Percentiles rank a stretch among this genome's conserved stretches.
phyloP scores from a whole-genome alignment of 805 yeast species.

The Lachancea quebecensis region DNA sequence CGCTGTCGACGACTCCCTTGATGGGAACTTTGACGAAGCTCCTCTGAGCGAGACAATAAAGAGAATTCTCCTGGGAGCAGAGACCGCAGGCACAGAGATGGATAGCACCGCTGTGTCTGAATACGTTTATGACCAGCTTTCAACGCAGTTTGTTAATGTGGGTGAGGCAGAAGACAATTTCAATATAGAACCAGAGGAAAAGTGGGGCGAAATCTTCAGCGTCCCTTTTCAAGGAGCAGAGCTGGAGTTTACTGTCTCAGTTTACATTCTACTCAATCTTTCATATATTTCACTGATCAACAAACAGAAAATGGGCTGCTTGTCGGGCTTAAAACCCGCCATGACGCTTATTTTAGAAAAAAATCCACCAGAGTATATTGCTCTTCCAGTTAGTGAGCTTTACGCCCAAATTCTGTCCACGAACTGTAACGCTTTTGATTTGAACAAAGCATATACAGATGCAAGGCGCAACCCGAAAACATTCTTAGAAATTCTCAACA shows the following conservation, averaged over 20 bases:
- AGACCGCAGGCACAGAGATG: no score
- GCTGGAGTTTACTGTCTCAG: conserved; percentile 9
- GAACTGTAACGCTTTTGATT: conserved; percentile 16
- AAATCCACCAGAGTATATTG: background rate
- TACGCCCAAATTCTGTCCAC: conserved; percentile 15
- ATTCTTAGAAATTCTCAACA: conserved; percentile 11
- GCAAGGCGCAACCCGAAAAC: background rate
- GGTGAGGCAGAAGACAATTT: conserved; percentile 19
- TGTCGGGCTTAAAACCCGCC: conserved; percentile 2
- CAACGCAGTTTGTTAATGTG: conserved; percentile 11
- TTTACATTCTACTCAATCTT: conserved; percentile 22
- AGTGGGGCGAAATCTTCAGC: conserved; percentile 13
- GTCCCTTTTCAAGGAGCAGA: background rate
- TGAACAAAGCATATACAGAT: conserved; percentile 13
- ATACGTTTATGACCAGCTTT: conserved; percentile 17
- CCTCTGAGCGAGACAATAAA: background rate
- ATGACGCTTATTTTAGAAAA: conserved; percentile 8
- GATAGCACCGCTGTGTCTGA: conserved; percentile 8
- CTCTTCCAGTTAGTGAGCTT: conserved; percentile 13
- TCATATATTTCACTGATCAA: conserved; percentile 20
- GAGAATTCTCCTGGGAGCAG: no score
- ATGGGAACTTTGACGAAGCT: background rate
- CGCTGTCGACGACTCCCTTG: background rate
- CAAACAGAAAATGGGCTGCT: conserved; percentile 15
- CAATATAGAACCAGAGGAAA: conserved; percentile 4